phyloP scores from a whole-genome alignment of 2,329 filamentous ascomycete genomes.

The Alternaria gansuensis region DNA sequence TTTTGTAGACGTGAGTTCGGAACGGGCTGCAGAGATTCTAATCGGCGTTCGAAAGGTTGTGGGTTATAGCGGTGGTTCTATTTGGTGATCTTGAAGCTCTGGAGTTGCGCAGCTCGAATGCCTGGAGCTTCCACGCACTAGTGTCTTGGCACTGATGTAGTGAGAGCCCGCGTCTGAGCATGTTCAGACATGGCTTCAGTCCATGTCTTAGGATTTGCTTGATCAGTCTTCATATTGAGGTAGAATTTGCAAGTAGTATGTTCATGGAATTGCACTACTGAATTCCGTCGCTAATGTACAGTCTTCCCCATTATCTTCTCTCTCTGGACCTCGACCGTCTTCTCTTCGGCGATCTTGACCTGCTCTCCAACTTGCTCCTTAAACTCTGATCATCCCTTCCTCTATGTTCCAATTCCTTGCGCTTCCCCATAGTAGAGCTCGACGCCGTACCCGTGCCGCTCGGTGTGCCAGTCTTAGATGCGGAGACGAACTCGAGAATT shows the following conservation, averaged over 20 bases:
- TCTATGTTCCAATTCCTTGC: slow-evolving; percentile 46
- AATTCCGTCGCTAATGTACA: neutral
- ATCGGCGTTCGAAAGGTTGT: slow-evolving; percentile 22
- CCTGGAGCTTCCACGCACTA: slow-evolving; percentile 25
- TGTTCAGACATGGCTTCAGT: neutral
- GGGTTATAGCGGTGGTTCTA: slow-evolving; percentile 27
- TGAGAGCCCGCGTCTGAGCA: slow-evolving; percentile 10
- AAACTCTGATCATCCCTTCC: slow-evolving; percentile 33
- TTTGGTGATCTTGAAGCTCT: slow-evolving; percentile 38
- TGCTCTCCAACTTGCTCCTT: slow-evolving; percentile 30
- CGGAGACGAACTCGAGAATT: slow-evolving; percentile 49
- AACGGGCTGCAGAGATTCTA: slow-evolving; percentile 8
- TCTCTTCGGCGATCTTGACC: slow-evolving; percentile 46
- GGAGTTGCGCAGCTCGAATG: slow-evolving; percentile 38
- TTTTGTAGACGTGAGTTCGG: neutral
- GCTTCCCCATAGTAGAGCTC: slow-evolving; percentile 33
- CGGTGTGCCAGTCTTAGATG: slow-evolving; percentile 35
- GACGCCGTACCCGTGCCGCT: slow-evolving; percentile 39
- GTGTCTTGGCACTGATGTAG: slow-evolving; percentile 22
- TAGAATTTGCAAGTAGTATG: neutral
- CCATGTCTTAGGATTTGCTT: neutral
- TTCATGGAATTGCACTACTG: neutral
- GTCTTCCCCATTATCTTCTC: slow-evolving; percentile 14
- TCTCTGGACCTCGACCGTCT: slow-evolving; percentile 39
- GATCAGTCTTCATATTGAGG: neutral